These are phyloP conservation scores for Plasmodium billcollinsi DNA, from an alignment of 169 alveolate genomes.

Conservation along the genomic window DNA sequence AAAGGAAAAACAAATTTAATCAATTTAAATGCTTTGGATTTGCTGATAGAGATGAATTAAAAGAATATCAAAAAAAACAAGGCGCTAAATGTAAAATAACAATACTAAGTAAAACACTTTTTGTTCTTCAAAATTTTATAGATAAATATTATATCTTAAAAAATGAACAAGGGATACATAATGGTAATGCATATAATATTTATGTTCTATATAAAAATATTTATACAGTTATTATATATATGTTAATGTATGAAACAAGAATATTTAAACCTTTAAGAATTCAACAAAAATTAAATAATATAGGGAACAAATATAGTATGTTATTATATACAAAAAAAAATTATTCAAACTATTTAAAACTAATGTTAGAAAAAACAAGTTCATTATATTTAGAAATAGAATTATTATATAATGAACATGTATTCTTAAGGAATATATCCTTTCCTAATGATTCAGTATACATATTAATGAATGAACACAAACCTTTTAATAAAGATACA, in stretches of 20 bases:
- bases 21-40: conserved; percentile 70
- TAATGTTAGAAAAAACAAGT: conserved; percentile 41
- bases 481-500: conserved; percentile 58
- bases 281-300: conserved; percentile 46
- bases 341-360: conserved; percentile 24
- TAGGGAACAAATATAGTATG: conserved; percentile 64
- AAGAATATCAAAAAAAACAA: conserved; percentile 42
- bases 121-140: conserved; percentile 61
- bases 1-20: conserved; percentile 18
- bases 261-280: conserved; percentile 43
- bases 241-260: conserved; percentile 55
- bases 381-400: conserved; percentile 61
- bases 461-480: conserved; percentile 32
- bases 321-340: conserved; percentile 53
- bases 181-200: conserved; percentile 53
- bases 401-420: conserved; percentile 52
- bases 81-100: conserved; percentile 45
- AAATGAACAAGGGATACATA: conserved; percentile 34
- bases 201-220: conserved; percentile 51
- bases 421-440: conserved; percentile 36
- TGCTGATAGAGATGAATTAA: conserved; percentile 58
- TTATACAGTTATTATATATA: conserved; percentile 40
- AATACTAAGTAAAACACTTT: conserved; percentile 23
- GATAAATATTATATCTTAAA: conserved; percentile 39
- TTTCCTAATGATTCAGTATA: conserved; percentile 48